Evolutionary conservation across 148 eudicot species (phyloP).

Genomic region (Dianthus caryophyllus): DNA sequence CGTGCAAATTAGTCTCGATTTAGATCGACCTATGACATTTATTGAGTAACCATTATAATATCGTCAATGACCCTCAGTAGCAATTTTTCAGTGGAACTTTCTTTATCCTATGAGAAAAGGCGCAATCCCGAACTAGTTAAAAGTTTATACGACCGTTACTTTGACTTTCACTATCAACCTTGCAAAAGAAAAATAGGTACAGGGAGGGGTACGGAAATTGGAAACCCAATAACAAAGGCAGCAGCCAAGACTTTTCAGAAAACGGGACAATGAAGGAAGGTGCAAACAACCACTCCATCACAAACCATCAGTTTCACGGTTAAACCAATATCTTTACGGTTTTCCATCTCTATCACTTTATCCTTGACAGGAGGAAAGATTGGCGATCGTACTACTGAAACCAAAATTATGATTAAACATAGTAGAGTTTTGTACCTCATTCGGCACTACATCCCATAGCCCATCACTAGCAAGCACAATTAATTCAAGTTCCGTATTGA

Average conservation of each 20-base stretch:
- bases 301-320: background rate
- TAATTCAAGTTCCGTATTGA: conserved; percentile 64
- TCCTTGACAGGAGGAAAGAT: background rate
- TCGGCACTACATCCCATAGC: conserved; percentile 88
- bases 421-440: conserved; percentile 54
- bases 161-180: background rate
- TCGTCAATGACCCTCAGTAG: background rate
- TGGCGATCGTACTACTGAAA: background rate
- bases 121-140: background rate
- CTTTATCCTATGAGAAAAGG: too few relatives aligned
- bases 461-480: conserved; percentile 98
- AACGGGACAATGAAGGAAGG: background rate
- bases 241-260: background rate
- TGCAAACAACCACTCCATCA: background rate
- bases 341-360: background rate
- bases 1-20: too few relatives aligned
- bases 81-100: background rate
- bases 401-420: background rate
- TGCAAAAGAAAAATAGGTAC: background rate
- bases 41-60: too few relatives aligned
- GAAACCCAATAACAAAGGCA: background rate
- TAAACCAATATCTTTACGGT: background rate
- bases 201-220: background rate
- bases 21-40: too few relatives aligned
- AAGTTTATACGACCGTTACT: background rate